Percentiles rank a stretch among this genome's conserved stretches.
Evolutionary conservation across 129 eudicot genomes (phyloP).

Genomic region (Deinandra increscens): DNA sequence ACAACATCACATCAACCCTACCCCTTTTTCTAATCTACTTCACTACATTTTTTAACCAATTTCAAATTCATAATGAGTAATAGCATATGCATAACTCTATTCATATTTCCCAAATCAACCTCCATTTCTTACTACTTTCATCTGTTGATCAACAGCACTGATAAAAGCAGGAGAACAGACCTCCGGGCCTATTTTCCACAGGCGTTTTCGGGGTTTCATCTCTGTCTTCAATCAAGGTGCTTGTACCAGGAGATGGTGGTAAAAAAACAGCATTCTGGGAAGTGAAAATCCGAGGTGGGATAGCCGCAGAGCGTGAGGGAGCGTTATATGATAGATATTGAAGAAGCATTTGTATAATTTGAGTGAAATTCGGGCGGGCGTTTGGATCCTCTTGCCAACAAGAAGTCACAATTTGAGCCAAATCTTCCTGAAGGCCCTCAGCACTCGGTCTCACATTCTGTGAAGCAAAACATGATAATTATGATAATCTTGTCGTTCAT

Average conservation of each 20-base stretch:
- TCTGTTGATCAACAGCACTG: constrained; percentile 41
- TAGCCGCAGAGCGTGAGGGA: constrained; percentile 40
- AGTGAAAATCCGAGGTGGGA: constrained; percentile 51
- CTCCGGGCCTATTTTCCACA: constrained; percentile 39
- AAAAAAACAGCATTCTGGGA: constrained; percentile 51
- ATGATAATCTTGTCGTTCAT: neutral
- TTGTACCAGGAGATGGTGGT: constrained; percentile 76
- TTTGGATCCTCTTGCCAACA: constrained; percentile 89
- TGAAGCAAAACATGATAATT: constrained; percentile 10
- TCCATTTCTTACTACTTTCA: neutral
- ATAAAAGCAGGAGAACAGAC: constrained; percentile 62
- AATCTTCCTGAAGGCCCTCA: constrained; percentile 70
- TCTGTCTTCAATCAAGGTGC: constrained; percentile 47
- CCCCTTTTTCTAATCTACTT: constrained; percentile 1
- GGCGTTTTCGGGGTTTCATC: constrained; percentile 58
- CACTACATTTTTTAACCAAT: neutral
- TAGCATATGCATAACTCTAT: neutral
- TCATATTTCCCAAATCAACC: neutral
- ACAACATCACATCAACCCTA: constrained; percentile 37
- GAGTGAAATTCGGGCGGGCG: constrained; percentile 73
- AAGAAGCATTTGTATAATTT: constrained; percentile 78
- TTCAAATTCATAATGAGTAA: neutral
- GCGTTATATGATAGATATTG: constrained; percentile 53
- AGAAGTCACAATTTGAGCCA: constrained; percentile 67
- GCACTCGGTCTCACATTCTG: constrained; percentile 85